Evolutionary conservation across 495 filamentous ascomycete genomes (phyloP).

Genomic region (Penicillium mononematosum): DNA sequence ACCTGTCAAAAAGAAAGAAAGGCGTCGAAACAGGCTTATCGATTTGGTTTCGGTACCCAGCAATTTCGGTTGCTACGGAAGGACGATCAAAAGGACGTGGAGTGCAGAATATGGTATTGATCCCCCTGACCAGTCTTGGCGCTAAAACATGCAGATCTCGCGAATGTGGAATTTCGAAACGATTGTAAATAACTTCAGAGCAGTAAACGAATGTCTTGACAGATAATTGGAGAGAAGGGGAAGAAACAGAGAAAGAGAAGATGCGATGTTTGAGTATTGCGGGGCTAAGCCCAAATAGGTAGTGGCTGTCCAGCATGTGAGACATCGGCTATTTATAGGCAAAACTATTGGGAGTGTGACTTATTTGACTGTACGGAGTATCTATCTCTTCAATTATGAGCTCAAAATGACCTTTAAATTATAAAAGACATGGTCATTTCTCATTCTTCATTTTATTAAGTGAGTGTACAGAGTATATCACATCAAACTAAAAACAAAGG

Average conservation of each 20-base stretch:
- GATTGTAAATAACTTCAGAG: constrained; percentile 3
- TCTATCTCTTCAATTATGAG: too few species aligned
- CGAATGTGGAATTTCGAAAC: constrained; percentile 13
- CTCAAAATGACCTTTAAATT: too few species aligned
- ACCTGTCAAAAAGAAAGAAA: neutral
- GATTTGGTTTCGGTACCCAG: constrained; percentile 1
- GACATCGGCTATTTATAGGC: constrained; percentile 32
- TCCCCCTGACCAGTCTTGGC: constrained; percentile 15
- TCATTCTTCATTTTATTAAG: too few species aligned
- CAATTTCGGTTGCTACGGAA: constrained; percentile 4
- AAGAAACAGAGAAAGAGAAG: constrained; percentile 6
- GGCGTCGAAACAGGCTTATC: neutral
- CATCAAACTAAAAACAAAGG: too few species aligned
- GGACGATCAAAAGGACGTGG: constrained; percentile 15
- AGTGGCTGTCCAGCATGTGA: constrained; percentile 20
- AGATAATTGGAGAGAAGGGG: constrained; percentile 9
- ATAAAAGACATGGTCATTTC: too few species aligned
- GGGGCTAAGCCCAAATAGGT: constrained; percentile 28
- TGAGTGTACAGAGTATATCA: too few species aligned
- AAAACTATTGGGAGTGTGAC: too few species aligned
- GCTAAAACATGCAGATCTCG: constrained; percentile 24
- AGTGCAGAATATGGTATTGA: constrained; percentile 15
- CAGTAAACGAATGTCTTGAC: constrained; percentile 4
- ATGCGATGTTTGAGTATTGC: constrained; percentile 22
- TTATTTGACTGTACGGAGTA: too few species aligned